Base-by-base conservation (phyloP, 2,329 filamentous ascomycete genomes). In the Ophiostoma quercus region DNA sequence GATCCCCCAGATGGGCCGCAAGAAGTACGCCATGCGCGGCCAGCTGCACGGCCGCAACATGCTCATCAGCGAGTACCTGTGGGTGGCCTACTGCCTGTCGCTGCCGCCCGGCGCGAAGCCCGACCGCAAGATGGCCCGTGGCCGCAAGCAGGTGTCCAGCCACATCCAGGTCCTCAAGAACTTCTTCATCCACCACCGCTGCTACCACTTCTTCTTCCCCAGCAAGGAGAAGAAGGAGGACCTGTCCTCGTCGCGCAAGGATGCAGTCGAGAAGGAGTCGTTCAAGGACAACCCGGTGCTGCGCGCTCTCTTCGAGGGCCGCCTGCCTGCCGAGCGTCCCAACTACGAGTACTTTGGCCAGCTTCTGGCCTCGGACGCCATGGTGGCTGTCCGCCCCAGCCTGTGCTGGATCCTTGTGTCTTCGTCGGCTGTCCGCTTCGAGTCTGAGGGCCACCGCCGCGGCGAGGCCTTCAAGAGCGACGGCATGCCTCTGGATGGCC, bases 151-250 rank as follows among this genome's bases (percentile, higher is more conserved):
- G 75, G 87, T 90, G 5, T 90, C 88, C 2, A 90, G 87, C 75
- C 88, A 90, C 75, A 90, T 90, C 75, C 88, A 91, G 76, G 88
- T 91, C 16, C 79, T 90, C 69, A 90, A 90, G 79, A 86, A 85
- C 68, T 89, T 90, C 76, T 86, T 90, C 73, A 82, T 84, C 69
- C 84, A 85, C 69, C 81, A 90, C 72, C 83, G 85, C 62, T 87
- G 85, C 76, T 89, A 87, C 74, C 85, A 88, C 75, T 86, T 87
- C 74, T 82, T 89, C 72, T 89, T 89, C 74, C 81, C 81, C 8
- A 82, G 82, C 54, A 83, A 80, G 70, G 81, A 84, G 68, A 84
- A 86, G 76, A 85, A 84, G 74, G 83, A 87, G 32, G 83, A 84
- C 62, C 67, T 68, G 11, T 77, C 78, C 22, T 29, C 34, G 0